Evolutionary conservation across 345 rosid genomes (phyloP).

Genomic region (Arabis alpina): DNA sequence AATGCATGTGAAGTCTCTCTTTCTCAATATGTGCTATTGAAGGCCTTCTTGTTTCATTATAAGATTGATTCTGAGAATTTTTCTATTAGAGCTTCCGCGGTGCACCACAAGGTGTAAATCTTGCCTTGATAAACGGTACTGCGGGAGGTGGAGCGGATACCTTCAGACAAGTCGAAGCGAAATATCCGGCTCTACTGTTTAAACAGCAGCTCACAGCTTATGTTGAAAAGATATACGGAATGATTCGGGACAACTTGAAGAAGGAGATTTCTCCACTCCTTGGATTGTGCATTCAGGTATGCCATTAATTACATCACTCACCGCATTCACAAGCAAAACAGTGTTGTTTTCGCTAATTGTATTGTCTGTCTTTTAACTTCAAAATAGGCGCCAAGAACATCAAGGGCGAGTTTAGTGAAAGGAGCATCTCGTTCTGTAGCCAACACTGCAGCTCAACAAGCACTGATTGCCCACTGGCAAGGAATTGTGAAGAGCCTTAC

Average conservation of each 20-base stretch:
- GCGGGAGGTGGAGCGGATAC: slow-evolving; percentile 62
- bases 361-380: neutral
- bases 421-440: slow-evolving; percentile 83
- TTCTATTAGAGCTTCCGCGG: slow-evolving; percentile 85
- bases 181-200: slow-evolving; percentile 95
- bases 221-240: slow-evolving; percentile 95
- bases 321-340: neutral
- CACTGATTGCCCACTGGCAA: slow-evolving; percentile 96
- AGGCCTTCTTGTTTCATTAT: neutral
- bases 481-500: slow-evolving; percentile 95
- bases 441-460: slow-evolving; percentile 81
- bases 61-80: slow-evolving; percentile 7
- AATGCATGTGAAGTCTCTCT: slow-evolving; percentile 1
- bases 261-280: slow-evolving; percentile 96
- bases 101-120: slow-evolving; percentile 83
- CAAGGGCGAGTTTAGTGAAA: slow-evolving; percentile 95
- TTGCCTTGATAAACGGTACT: slow-evolving; percentile 67
- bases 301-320: neutral
- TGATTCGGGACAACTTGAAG: slow-evolving; percentile 95
- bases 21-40: neutral
- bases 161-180: slow-evolving; percentile 93
- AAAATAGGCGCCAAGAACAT: slow-evolving; percentile 93
- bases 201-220: slow-evolving; percentile 97
- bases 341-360: neutral
- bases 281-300: slow-evolving; percentile 96